phyloP scores from a whole-genome alignment of 2,329 filamentous ascomycete genomes.

The Xylariomycetidae sp. region DNA sequence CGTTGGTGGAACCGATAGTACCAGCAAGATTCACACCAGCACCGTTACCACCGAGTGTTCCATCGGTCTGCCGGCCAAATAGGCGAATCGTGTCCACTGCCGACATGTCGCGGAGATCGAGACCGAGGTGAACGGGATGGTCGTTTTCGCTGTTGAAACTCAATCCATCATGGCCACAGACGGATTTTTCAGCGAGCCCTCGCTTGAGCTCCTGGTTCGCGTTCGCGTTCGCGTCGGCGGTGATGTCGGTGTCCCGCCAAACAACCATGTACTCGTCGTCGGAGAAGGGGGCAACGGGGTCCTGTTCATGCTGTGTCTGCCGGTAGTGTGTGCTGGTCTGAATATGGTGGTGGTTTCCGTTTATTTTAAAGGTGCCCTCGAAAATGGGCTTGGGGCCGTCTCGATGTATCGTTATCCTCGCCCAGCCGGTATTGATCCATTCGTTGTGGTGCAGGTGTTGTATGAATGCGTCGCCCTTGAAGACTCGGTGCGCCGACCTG shows the following conservation, averaged over 20 bases:
- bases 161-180: conserved; percentile 71
- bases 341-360: conserved; percentile 81
- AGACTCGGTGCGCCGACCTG: conserved; percentile 74
- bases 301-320: conserved; percentile 64
- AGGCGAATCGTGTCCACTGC: conserved; percentile 60
- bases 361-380: conserved; percentile 80
- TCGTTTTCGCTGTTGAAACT: conserved; percentile 71
- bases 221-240: conserved; percentile 29
- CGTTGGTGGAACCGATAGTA: conserved; percentile 76
- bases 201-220: conserved; percentile 63
- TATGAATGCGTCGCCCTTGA: conserved; percentile 73
- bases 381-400: conserved; percentile 81
- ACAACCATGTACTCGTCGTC: conserved; percentile 77
- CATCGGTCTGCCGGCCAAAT: conserved; percentile 71
- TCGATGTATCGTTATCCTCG: conserved; percentile 69
- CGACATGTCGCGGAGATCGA: conserved; percentile 50
- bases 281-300: conserved; percentile 59
- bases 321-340: conserved; percentile 71
- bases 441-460: conserved; percentile 52
- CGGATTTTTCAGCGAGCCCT: conserved; percentile 33
- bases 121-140: conserved; percentile 59
- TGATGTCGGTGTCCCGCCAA: conserved; percentile 86
- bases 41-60: conserved; percentile 66
- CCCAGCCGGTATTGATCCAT: conserved; percentile 84
- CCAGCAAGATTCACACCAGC: conserved; percentile 72